Evolutionary conservation across 1,284 basidiomycete genomes (phyloP).

Genomic region (Ustilago hordei): DNA sequence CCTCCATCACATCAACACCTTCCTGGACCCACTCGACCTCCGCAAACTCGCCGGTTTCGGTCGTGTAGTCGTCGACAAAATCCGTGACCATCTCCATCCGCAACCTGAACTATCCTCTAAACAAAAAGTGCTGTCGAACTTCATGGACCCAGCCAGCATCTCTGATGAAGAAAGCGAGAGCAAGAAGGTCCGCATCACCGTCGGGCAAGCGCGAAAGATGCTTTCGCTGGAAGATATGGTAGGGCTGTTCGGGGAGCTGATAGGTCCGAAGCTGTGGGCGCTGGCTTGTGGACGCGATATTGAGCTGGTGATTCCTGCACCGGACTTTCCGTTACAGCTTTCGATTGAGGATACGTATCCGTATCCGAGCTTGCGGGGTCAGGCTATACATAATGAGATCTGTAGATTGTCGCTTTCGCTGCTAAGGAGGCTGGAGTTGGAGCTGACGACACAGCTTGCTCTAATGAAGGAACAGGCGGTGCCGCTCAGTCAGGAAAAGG

Average conservation of each 20-base stretch:
- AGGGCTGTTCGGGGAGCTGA: constrained; percentile 53
- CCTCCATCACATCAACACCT: constrained; percentile 47
- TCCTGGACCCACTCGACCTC: constrained; percentile 64
- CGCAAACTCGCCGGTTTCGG: constrained; percentile 61
- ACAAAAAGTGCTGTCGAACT: constrained; percentile 14
- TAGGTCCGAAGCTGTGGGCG: constrained; percentile 61
- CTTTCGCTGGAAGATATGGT: constrained; percentile 41
- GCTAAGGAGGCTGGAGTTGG: constrained; percentile 57
- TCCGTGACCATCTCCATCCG: constrained; percentile 36
- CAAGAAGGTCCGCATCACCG: constrained; percentile 27
- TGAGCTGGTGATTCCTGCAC: constrained; percentile 65
- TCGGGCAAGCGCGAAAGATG: constrained; percentile 41
- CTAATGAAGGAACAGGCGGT: neutral
- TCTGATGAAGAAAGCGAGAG: constrained; percentile 35
- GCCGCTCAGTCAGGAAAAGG: constrained; percentile 31
- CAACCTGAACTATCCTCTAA: neutral
- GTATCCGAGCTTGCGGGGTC: constrained; percentile 42
- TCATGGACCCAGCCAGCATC: constrained; percentile 22
- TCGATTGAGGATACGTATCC: constrained; percentile 69
- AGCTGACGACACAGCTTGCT: constrained; percentile 42
- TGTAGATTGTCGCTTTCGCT: constrained; percentile 41
- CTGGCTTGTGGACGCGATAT: constrained; percentile 65
- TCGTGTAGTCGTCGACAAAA: constrained; percentile 44
- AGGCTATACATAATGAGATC: constrained; percentile 46
- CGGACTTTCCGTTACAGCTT: constrained; percentile 68